Base-by-base conservation (phyloP, 2,329 filamentous ascomycete species). In the Botrytis cinerea region DNA sequence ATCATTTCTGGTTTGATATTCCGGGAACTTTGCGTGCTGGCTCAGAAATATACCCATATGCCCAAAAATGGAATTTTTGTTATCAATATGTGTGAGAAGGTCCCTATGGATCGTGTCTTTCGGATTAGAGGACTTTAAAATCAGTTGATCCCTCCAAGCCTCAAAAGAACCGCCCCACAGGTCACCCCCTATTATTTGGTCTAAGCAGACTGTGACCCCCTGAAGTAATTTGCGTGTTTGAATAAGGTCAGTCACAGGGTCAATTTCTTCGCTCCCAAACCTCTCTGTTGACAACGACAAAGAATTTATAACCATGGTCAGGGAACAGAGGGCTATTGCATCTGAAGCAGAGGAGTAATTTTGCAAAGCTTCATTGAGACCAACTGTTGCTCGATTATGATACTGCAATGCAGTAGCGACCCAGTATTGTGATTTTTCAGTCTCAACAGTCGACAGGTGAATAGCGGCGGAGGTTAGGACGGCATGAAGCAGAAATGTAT, bases 251-350 rank as follows among this genome's bases (percentile, higher is more conserved):
- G 63, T 32, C 32, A 67, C 45, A 51, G 45, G 45, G 20, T 67
- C 63, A 22, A 48, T 35, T 18, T 38, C 63, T 25, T 38, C 63
- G 25, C 22, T 32, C 22, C 22, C 18, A 35, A 48, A 51, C 32
- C 32, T 38, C 63, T 51, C 32, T n/a, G 45, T 16, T 1, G 45
- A 67, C 14, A 67, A n/a, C 6, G 45, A 51, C 9, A n/a, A n/a
- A n/a, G 45, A 67, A 28, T 67, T 67, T 51, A 38, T 38, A 32
- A 67, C 63, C 28, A 66, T 66, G 28, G 18, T 8, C 45, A 66
- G 46, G 12, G 43, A 66, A 35, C 43, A 48, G 10, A 46, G 28
- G 48, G 63, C 48, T 35, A 66, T 22, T n/a, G 63, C 45, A 67
- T 51, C 32, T 25, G 28, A 38, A 51, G 46, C n/a, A 51, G 63